These are phyloP conservation scores for Thalassiosira hispida DNA, from an alignment of 352 stramenopile genomes.

Conservation along the genomic window DNA sequence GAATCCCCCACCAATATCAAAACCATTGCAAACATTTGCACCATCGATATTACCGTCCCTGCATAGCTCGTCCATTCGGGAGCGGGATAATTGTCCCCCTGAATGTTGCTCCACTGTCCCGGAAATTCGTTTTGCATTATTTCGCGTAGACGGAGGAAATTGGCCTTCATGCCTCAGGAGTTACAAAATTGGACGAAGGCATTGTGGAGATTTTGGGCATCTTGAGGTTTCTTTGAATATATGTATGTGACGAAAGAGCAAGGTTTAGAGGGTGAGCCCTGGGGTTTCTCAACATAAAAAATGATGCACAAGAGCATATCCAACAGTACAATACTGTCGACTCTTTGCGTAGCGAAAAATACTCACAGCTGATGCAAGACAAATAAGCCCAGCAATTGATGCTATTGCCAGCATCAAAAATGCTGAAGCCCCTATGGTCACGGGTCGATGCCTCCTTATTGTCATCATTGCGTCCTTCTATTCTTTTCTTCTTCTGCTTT, in stretches of 20 bases:
- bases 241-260: not conserved
- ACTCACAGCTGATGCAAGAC: conserved; percentile 25
- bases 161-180: conserved; percentile 74
- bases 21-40: conserved; percentile 69
- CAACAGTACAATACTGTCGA: not conserved
- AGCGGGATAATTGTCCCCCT: conserved; percentile 71
- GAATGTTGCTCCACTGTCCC: conserved; percentile 67
- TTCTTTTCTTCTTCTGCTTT: too few relatives aligned
- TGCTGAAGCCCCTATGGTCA: not conserved
- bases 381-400: conserved; percentile 10
- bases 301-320: not conserved
- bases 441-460: conserved; percentile 1
- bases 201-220: conserved; percentile 32
- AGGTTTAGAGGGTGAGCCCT: too few relatives aligned
- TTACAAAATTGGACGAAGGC: conserved; percentile 61
- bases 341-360: not conserved
- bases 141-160: conserved; percentile 72
- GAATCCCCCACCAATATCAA: conserved; percentile 69
- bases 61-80: conserved; percentile 62
- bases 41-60: conserved; percentile 46
- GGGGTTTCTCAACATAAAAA: too few relatives aligned
- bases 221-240: not conserved
- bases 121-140: conserved; percentile 77
- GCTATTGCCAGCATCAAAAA: conserved; percentile 14
- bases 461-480: not conserved